Base-by-base conservation (phyloP, 345 rosid species). In the Ailanthus altissimus region DNA sequence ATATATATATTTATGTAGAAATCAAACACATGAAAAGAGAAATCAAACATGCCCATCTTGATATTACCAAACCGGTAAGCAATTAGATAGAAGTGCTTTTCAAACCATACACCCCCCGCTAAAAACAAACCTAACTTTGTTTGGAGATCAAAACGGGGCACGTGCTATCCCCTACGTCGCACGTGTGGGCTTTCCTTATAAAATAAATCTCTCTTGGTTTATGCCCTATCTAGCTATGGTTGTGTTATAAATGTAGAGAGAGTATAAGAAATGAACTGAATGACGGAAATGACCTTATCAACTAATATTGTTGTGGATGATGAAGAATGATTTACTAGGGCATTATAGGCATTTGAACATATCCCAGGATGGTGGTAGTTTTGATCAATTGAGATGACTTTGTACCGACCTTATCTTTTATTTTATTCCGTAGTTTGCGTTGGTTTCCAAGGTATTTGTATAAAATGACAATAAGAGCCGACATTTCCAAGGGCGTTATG, bases 361-460 rank as follows among this genome's bases (percentile, higher is more conserved):
- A 58, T 61, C 65, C 16, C 70, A 76, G 80, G 88, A 80, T 82
- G 86, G 87, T 83, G 86, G 87, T 73, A 75, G 87, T 83, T 89
- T 82, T 84, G 89, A 81, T 86, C 87, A 82, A n/a, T 83, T 86
- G 91, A 89, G 80, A 84, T 82, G 91, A 86, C 90, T 70, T 76
- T 82, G 83, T 81, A 87, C 91, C 85, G 78, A 86, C 88, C 88
- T 83, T 80, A 81, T 84, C 88, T 75, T n/a, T 75, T 85, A 75
- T 87, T 83, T 84, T 89, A 84, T 84, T 84, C 87, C 84, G 80
- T 77, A 81, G 85, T 73, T 82, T 78, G 87, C 85, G 85, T 79
- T 77, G 78, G 87, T 82, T 86, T 81, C 81, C 83, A 70, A 79
- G 77, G 73, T 77, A 70, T 66, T 53, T 38, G 20, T 13, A 9